Evolutionary conservation across 129 eudicot species (phyloP).

Genomic region (Scalesia atractyloides): DNA sequence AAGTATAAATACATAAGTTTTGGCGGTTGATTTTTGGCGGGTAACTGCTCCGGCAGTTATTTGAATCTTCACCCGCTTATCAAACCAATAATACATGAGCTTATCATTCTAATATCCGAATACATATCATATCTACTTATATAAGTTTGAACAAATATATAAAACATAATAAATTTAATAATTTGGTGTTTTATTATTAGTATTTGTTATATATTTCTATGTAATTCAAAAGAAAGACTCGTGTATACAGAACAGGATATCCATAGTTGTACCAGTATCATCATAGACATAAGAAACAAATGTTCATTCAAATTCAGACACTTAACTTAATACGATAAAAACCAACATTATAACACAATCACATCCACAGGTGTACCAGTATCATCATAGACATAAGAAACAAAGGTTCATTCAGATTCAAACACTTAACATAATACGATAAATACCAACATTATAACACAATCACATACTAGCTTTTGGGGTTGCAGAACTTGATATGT

Average conservation of each 20-base stretch:
- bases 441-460: background rate
- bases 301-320: background rate
- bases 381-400: background rate
- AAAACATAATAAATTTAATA: too few species aligned
- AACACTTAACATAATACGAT: background rate
- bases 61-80: too few species aligned
- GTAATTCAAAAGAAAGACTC: too few species aligned
- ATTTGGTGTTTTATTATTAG: too few species aligned
- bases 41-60: too few species aligned
- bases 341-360: background rate
- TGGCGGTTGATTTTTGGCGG: too few species aligned
- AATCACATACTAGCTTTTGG: background rate
- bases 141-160: too few species aligned
- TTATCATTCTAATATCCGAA: too few species aligned
- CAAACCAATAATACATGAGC: too few species aligned
- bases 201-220: too few species aligned
- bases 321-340: background rate
- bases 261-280: background rate
- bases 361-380: background rate
- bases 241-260: background rate
- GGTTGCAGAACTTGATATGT: background rate
- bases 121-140: too few species aligned
- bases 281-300: background rate
- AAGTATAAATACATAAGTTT: too few species aligned
- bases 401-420: background rate